A percentile compares a stretch with the other conserved stretches of the same genome.
Conservation (phyloP, 2,329 filamentous ascomycete species). For the Cyphellophora europaea region DNA sequence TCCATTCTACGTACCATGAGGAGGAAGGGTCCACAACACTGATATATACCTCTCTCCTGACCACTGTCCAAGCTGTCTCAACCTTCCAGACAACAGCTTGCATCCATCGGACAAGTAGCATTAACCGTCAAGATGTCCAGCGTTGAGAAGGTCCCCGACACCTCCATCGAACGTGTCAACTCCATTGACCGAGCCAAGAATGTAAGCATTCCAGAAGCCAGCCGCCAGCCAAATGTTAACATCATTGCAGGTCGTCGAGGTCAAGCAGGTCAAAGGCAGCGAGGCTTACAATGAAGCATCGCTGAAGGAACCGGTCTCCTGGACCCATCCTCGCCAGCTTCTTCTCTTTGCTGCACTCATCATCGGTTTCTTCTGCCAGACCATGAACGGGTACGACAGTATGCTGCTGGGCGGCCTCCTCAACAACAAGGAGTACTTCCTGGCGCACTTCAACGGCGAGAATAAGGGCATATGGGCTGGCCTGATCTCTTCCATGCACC, state of each 20-base stretch:
- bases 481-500: slow-evolving; percentile 38
- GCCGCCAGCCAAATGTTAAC: not conserved
- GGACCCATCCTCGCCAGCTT: slow-evolving; percentile 7
- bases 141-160: slow-evolving; percentile 8
- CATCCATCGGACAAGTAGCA: too few species aligned
- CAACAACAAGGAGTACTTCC: slow-evolving; percentile 36
- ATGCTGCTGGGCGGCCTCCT: slow-evolving; percentile 45
- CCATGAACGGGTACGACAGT: slow-evolving; percentile 51
- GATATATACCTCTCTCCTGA: too few species aligned
- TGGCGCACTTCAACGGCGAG: slow-evolving; percentile 31
- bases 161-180: slow-evolving; percentile 7
- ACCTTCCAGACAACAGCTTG: too few species aligned
- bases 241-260: slow-evolving; percentile 10
- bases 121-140: slow-evolving; percentile 11
- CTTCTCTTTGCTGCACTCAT: slow-evolving; percentile 14
- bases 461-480: slow-evolving; percentile 35
- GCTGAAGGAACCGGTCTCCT: slow-evolving; percentile 37
- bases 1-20: too few species aligned
- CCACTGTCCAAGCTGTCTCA: too few species aligned
- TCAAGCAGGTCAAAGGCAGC: slow-evolving; percentile 40
- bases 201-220: slow-evolving; percentile 5
- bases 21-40: too few species aligned
- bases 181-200: slow-evolving; percentile 11
- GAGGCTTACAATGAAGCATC: slow-evolving; percentile 48
- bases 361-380: slow-evolving; percentile 36